These are phyloP conservation scores for Phytophthora colocasiae DNA, from an alignment of 352 stramenopile species.

Conservation along the genomic window DNA sequence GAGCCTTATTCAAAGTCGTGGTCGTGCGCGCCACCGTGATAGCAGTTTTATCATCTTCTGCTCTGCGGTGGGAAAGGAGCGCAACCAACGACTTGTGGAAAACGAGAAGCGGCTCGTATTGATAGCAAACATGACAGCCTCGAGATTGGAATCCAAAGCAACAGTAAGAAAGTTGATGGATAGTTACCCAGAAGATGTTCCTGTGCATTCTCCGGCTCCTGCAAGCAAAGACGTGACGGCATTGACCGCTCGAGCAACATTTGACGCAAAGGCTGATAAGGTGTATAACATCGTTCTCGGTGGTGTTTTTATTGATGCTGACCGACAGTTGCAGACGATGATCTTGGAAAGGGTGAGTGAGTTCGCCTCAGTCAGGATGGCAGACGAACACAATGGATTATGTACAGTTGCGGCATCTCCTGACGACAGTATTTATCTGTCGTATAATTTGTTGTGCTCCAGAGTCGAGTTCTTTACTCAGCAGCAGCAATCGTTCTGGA, in stretches of 20 bases:
- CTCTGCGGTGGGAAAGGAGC: constrained; percentile 42
- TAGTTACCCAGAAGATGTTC: constrained; percentile 9
- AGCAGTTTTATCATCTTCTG: constrained; percentile 81
- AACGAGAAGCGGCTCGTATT: constrained; percentile 58
- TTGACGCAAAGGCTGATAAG: constrained; percentile 40
- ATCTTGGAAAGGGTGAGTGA: constrained; percentile 44
- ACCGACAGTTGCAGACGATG: constrained; percentile 22
- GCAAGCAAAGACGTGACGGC: constrained; percentile 4
- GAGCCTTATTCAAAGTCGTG: constrained; percentile 82
- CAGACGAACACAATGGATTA: constrained; percentile 50
- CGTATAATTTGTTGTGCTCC: constrained; percentile 49
- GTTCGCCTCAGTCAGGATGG: constrained; percentile 42
- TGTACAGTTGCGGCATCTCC: constrained; percentile 48
- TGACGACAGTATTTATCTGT: constrained; percentile 40
- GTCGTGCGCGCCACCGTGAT: constrained; percentile 60
- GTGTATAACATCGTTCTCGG: constrained; percentile 57
- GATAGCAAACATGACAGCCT: constrained; percentile 46
- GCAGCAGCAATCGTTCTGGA: constrained; percentile 43
- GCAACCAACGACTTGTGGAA: constrained; percentile 59
- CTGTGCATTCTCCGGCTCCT: not conserved
- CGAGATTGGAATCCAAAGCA: constrained; percentile 54
- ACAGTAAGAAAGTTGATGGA: constrained; percentile 49
- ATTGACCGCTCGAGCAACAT: constrained; percentile 24
- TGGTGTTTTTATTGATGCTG: constrained; percentile 29
- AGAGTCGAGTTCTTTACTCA: constrained; percentile 43